These are phyloP conservation scores for Trichomonas vaginalis DNA, from an alignment of 208 protist genomes.

Conservation along the genomic window DNA sequence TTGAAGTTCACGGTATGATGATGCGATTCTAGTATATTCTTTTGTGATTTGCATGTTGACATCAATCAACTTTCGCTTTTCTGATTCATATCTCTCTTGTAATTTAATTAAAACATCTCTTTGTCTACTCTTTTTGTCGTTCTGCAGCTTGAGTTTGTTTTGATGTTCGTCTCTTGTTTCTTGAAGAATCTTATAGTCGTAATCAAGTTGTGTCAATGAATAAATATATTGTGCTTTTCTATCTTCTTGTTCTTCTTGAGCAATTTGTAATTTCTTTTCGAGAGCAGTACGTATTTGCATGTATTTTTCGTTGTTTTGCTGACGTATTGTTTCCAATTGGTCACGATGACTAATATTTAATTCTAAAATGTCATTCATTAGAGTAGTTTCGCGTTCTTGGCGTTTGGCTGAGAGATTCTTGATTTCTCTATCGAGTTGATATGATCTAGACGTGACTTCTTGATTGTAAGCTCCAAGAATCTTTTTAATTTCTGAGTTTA, in stretches of 20 bases:
- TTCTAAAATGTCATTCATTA: not conserved
- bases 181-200: not conserved
- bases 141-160: not conserved
- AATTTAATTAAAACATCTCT: not conserved
- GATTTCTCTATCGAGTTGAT: not conserved
- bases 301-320: not conserved
- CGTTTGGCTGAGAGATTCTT: not conserved
- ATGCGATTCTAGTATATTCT: not conserved
- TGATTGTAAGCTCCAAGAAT: not conserved
- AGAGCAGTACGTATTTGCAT: not conserved
- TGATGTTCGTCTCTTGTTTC: not conserved
- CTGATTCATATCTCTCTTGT: not conserved
- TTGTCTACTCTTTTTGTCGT: not conserved
- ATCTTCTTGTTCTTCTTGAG: slow-evolving; percentile 6
- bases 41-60: not conserved
- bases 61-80: not conserved
- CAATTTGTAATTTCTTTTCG: not conserved
- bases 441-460: not conserved
- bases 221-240: not conserved
- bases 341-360: not conserved
- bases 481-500: not conserved
- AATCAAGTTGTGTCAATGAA: not conserved
- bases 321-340: not conserved
- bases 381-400: not conserved
- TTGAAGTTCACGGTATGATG: not conserved